A percentile compares a stretch with the other conserved stretches of the same genome.
Evolutionary conservation across 306 rosid genomes (phyloP).

Genomic region (Ceratonia siliqua): DNA sequence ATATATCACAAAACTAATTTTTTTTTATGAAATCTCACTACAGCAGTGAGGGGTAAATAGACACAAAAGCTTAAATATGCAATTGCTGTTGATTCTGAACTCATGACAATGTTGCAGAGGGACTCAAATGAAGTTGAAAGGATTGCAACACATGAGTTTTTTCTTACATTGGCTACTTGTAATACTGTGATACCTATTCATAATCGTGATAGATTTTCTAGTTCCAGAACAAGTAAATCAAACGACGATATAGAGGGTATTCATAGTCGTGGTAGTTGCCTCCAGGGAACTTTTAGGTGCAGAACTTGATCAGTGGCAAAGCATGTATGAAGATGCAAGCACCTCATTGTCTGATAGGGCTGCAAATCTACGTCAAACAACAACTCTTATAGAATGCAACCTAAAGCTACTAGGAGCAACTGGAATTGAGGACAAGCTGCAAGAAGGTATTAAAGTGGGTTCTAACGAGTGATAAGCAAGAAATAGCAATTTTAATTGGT

Average conservation of each 20-base stretch:
- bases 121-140: slow-evolving; percentile 56
- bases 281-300: slow-evolving; percentile 69
- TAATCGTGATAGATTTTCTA: slow-evolving; percentile 41
- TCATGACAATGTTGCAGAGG: slow-evolving; percentile 54
- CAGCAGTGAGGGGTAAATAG: slow-evolving; percentile 42
- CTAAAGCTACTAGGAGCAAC: slow-evolving; percentile 87
- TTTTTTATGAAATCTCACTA: slow-evolving; percentile 41
- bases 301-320: slow-evolving; percentile 87
- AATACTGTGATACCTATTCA: slow-evolving; percentile 89
- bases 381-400: slow-evolving; percentile 73
- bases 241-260: slow-evolving; percentile 46
- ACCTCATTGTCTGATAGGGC: slow-evolving; percentile 83
- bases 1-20: slow-evolving; percentile 7
- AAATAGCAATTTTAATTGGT: slow-evolving; percentile 95
- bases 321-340: slow-evolving; percentile 87
- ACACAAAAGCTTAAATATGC: slow-evolving; percentile 78
- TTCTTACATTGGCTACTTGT: slow-evolving; percentile 95
- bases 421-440: slow-evolving; percentile 97
- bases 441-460: slow-evolving; percentile 99
- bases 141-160: slow-evolving; percentile 80
- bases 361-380: slow-evolving; percentile 71
- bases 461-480: slow-evolving; percentile 99
- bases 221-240: slow-evolving; percentile 45
- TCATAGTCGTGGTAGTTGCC: slow-evolving; percentile 85
- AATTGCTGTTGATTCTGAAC: slow-evolving; percentile 64